Percentiles rank a stretch among this genome's conserved stretches.
phyloP scores from a whole-genome alignment of 768 basidiomycete species.

The Lentinula sp. region DNA sequence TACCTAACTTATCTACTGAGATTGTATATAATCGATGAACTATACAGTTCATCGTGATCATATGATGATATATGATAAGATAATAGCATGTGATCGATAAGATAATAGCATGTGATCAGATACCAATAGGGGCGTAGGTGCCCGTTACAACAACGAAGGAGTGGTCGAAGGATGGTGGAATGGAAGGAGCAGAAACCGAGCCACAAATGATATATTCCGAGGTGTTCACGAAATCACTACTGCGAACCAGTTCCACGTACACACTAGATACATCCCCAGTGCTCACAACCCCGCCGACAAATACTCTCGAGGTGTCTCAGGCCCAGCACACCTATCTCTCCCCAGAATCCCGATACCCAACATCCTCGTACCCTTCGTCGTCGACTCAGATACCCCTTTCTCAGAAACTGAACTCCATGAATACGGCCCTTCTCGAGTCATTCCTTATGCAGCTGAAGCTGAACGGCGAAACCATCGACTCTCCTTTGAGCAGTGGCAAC shows the following conservation, averaged over 20 bases:
- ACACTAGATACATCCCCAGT: constrained; percentile 13
- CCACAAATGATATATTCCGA: constrained; percentile 22
- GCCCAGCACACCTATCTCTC: background rate
- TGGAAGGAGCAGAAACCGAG: constrained; percentile 18
- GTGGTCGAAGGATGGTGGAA: constrained; percentile 31
- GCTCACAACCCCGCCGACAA: constrained; percentile 16
- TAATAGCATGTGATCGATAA: too few relatives aligned
- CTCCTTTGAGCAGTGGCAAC: background rate
- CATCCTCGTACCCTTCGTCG: background rate
- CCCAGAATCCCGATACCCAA: constrained; percentile 11
- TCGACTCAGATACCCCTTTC: background rate
- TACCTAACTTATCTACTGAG: too few relatives aligned
- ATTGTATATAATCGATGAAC: too few relatives aligned
- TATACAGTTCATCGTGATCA: too few relatives aligned
- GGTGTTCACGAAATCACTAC: constrained; percentile 12
- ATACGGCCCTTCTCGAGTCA: background rate
- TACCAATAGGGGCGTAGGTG: too few relatives aligned
- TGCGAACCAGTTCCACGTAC: background rate
- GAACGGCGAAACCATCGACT: background rate
- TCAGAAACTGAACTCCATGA: background rate
- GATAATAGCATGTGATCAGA: too few relatives aligned
- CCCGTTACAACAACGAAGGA: constrained; percentile 28
- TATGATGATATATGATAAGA: too few relatives aligned
- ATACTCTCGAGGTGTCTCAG: constrained; percentile 12
- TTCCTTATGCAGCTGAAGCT: background rate